A percentile compares a stretch with the other conserved stretches of the same genome.
Conservation (phyloP, 73 alveolate genomes). For the Durusdinium trenchii region DNA sequence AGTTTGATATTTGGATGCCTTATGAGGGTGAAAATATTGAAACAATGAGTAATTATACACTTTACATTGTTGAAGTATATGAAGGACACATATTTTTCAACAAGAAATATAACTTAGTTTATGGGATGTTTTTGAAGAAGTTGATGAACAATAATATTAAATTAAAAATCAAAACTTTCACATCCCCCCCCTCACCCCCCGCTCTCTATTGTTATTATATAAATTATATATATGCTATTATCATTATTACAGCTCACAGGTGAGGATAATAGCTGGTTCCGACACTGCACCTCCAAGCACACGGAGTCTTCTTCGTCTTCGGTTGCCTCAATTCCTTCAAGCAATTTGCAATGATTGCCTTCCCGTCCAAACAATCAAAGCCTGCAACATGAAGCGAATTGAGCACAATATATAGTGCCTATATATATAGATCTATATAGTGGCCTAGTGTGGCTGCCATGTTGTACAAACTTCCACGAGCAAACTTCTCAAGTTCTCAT, state of each 20-base stretch:
- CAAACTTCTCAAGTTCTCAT: too few species aligned
- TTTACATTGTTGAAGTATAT: not conserved
- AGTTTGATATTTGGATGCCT: slow-evolving; percentile 9
- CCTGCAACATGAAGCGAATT: too few species aligned
- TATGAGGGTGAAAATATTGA: not conserved
- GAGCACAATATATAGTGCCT: too few species aligned
- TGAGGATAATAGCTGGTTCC: not conserved
- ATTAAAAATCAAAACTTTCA: not conserved
- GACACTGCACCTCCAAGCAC: slow-evolving; percentile 26
- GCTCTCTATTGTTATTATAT: too few species aligned
- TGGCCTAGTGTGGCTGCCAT: too few species aligned
- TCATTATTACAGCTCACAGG: not conserved
- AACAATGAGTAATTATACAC: not conserved
- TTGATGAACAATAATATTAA: not conserved
- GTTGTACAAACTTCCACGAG: too few species aligned
- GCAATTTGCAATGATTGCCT: not conserved
- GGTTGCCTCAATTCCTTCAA: slow-evolving; percentile 37
- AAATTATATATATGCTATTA: too few species aligned
- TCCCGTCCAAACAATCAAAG: not conserved
- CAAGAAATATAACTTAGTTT: not conserved
- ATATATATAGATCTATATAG: too few species aligned
- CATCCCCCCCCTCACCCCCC: too few species aligned
- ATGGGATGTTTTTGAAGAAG: not conserved
- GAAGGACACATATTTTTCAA: slow-evolving; percentile 23
- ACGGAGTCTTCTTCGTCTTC: slow-evolving; percentile 48